phyloP scores from a whole-genome alignment of 2,329 filamentous ascomycete genomes.

The Dothiorella sarmentorum region DNA sequence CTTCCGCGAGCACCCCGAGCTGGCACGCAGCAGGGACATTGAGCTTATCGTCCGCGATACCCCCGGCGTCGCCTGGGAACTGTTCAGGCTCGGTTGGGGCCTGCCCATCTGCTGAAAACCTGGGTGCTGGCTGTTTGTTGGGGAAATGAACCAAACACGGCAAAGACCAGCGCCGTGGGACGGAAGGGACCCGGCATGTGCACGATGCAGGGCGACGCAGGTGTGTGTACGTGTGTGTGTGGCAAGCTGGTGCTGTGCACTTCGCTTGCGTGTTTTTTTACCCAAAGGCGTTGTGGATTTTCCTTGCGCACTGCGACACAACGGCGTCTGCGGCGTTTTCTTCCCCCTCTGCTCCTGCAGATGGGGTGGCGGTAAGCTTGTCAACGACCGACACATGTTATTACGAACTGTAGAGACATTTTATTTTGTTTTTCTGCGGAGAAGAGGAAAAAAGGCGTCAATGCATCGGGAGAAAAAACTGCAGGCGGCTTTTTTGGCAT shows the following conservation, averaged over 20 bases:
- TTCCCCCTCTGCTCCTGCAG: not conserved
- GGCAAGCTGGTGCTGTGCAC: not conserved
- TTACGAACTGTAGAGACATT: not conserved
- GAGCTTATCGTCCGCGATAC: conserved; percentile 43
- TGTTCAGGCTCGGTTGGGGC: conserved; percentile 48
- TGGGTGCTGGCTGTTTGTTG: not conserved
- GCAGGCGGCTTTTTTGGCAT: not conserved
- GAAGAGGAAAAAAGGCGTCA: not conserved
- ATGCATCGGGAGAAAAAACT: not conserved
- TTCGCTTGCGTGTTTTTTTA: not conserved
- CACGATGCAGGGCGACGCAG: conserved; percentile 2
- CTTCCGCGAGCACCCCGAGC: conserved; percentile 45
- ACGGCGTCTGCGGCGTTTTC: not conserved
- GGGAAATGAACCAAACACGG: not conserved
- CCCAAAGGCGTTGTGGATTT: not conserved
- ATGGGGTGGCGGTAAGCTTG: not conserved
- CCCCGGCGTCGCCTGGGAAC: conserved; percentile 46
- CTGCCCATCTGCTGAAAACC: conserved; percentile 34
- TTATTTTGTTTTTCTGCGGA: not conserved
- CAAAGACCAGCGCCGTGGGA: not conserved
- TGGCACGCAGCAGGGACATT: conserved; percentile 46
- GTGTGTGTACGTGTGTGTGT: too few species aligned
- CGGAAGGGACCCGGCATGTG: not conserved
- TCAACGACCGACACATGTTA: not conserved
- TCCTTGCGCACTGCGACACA: not conserved